Evolutionary conservation across 352 stramenopile species (phyloP).

Genomic region (Thalassiosira oceanica): DNA sequence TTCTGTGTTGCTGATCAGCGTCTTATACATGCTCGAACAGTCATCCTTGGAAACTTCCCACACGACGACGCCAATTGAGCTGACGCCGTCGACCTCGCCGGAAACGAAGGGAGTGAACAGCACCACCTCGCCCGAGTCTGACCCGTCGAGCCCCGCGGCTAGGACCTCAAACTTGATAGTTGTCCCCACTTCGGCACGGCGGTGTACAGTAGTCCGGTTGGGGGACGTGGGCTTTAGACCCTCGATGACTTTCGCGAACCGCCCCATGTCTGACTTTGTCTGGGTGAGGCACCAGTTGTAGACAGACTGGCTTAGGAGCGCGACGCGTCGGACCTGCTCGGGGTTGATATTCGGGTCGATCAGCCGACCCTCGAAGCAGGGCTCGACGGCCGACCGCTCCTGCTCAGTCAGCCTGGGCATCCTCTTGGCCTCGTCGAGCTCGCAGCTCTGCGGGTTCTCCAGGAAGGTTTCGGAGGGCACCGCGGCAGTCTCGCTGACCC

Average conservation of each 20-base stretch:
- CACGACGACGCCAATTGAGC: conserved; percentile 20
- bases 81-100: conserved; percentile 22
- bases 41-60: conserved; percentile 13
- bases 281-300: conserved; percentile 12
- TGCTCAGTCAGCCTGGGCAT: conserved; percentile 14
- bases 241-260: conserved; percentile 18
- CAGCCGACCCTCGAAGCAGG: conserved; percentile 28
- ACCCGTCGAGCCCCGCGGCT: conserved; percentile 5
- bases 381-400: conserved; percentile 11
- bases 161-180: conserved; percentile 21
- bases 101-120: conserved; percentile 33
- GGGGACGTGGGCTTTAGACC: conserved; percentile 22
- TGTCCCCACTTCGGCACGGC: conserved; percentile 21
- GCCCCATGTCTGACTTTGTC: neutral
- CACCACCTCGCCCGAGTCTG: conserved; percentile 6
- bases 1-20: conserved; percentile 19
- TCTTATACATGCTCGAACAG: conserved; percentile 27
- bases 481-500: conserved; percentile 19
- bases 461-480: conserved; percentile 23
- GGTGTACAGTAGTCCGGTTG: conserved; percentile 10
- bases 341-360: conserved; percentile 22
- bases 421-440: conserved; percentile 9
- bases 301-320: conserved; percentile 14
- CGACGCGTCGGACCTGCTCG: conserved; percentile 12
- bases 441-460: conserved; percentile 16